A percentile compares a stretch with the other conserved stretches of the same genome.
These are phyloP conservation scores for Prunus mira DNA, from an alignment of 306 rosid genomes.

Conservation along the genomic window DNA sequence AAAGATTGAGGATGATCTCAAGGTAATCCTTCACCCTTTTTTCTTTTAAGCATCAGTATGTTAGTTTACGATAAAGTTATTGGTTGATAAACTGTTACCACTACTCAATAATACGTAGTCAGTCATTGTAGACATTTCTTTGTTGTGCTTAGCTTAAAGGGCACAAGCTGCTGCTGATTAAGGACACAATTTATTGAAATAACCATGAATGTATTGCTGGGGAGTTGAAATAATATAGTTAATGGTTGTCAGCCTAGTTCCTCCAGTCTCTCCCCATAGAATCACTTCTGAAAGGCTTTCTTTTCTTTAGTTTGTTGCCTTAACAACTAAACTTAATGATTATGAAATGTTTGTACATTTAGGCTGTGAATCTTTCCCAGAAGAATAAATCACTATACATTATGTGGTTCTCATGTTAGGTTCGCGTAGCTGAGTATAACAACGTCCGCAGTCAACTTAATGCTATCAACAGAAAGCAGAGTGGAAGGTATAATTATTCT, in stretches of 20 bases:
- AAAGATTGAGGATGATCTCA: constrained; percentile 92
- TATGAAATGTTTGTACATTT: neutral
- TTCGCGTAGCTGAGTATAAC: constrained; percentile 79
- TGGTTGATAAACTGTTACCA: neutral
- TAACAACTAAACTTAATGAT: neutral
- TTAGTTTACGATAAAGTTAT: neutral
- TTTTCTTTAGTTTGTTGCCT: neutral
- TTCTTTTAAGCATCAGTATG: neutral
- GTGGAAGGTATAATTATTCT: constrained; percentile 59
- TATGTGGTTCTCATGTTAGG: constrained; percentile 41
- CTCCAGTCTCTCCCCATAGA: neutral
- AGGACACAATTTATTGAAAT: neutral
- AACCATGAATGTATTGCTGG: neutral
- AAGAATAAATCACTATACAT: neutral
- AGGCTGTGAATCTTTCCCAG: neutral
- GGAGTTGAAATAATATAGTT: neutral
- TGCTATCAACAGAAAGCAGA: constrained; percentile 88
- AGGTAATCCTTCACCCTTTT: constrained; percentile 40
- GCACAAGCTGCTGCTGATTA: neutral
- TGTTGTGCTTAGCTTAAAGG: neutral
- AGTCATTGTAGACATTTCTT: neutral
- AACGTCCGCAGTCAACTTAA: constrained; percentile 83
- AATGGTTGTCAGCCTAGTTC: neutral
- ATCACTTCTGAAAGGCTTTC: neutral
- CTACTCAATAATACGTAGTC: neutral